phyloP scores from a whole-genome alignment of 352 stramenopile species.

The Globisporangium cylindrosporum region DNA sequence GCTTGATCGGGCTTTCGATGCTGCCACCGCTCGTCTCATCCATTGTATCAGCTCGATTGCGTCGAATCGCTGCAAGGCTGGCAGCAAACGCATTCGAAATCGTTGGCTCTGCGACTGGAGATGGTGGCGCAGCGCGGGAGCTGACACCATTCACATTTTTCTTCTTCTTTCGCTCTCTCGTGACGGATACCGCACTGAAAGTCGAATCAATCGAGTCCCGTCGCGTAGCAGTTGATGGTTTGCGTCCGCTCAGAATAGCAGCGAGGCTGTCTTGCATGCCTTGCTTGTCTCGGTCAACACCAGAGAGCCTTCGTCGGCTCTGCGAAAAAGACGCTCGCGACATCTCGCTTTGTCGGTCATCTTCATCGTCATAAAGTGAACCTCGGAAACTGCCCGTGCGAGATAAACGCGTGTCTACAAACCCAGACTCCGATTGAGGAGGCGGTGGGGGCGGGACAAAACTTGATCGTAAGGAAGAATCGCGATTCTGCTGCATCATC shows the following conservation, averaged over 20 bases:
- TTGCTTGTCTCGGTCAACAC: conserved; percentile 37
- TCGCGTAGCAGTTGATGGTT: conserved; percentile 21
- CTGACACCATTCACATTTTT: conserved; percentile 4
- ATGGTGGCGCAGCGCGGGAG: conserved; percentile 4
- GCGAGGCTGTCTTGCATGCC: conserved; percentile 56
- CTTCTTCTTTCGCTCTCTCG: conserved; percentile 24
- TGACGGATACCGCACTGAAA: conserved; percentile 28
- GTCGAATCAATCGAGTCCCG: conserved; percentile 60
- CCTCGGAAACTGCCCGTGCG: conserved; percentile 55
- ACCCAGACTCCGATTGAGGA: conserved; percentile 14
- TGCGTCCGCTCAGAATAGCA: conserved; percentile 57
- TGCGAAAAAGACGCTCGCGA: conserved; percentile 46
- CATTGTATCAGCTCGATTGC: conserved; percentile 61
- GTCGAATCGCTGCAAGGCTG: conserved; percentile 70
- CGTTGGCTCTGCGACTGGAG: conserved; percentile 20
- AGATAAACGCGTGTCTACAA: conserved; percentile 33
- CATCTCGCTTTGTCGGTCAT: conserved; percentile 32
- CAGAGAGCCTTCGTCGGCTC: conserved; percentile 35
- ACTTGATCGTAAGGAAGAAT: conserved; percentile 7
- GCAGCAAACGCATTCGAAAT: conserved; percentile 72
- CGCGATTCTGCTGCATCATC: conserved; percentile 7
- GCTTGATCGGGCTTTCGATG: conserved; percentile 19
- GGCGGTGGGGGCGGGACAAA: conserved; percentile 19
- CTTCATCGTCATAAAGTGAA: conserved; percentile 40
- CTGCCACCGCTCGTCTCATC: conserved; percentile 34